A percentile compares a stretch with the other conserved stretches of the same genome.
Conservation (phyloP, 371 early-diverging fungal species). For the Parasitella parasitica region DNA sequence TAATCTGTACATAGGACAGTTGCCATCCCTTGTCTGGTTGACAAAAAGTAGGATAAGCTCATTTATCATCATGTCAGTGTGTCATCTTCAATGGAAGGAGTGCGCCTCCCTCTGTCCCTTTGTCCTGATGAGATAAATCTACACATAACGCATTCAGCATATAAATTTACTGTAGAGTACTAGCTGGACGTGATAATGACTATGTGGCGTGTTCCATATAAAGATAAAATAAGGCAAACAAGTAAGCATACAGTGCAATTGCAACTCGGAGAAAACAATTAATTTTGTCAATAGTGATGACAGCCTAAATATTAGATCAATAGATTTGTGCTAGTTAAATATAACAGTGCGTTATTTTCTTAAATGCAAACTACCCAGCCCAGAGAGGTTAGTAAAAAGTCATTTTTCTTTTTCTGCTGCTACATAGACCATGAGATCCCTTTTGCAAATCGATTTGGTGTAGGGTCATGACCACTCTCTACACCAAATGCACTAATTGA, state of each 20-base stretch:
- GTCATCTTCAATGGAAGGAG: background rate
- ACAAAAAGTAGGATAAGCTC: background rate
- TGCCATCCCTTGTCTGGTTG: background rate
- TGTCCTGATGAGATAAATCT: too few relatives aligned
- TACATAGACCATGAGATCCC: background rate
- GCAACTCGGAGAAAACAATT: background rate
- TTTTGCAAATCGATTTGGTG: conserved; percentile 4
- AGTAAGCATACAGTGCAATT: too few relatives aligned
- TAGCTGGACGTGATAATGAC: too few relatives aligned
- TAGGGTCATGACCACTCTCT: background rate
- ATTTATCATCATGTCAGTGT: background rate
- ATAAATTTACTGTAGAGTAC: too few relatives aligned
- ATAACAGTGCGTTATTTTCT: too few relatives aligned
- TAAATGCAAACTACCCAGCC: background rate
- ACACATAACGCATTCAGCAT: too few relatives aligned
- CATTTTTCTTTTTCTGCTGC: background rate
- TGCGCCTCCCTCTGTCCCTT: too few relatives aligned
- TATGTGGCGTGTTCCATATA: too few relatives aligned
- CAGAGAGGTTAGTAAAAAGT: background rate
- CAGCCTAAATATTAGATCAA: too few relatives aligned
- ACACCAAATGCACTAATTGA: background rate
- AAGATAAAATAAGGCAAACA: background rate
- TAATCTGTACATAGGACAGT: background rate
- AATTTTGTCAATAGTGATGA: background rate
- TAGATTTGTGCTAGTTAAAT: too few relatives aligned